phyloP scores from a whole-genome alignment of 2,329 filamentous ascomycete genomes.

The Ophiocordyceps camponoti-rufipedis region DNA sequence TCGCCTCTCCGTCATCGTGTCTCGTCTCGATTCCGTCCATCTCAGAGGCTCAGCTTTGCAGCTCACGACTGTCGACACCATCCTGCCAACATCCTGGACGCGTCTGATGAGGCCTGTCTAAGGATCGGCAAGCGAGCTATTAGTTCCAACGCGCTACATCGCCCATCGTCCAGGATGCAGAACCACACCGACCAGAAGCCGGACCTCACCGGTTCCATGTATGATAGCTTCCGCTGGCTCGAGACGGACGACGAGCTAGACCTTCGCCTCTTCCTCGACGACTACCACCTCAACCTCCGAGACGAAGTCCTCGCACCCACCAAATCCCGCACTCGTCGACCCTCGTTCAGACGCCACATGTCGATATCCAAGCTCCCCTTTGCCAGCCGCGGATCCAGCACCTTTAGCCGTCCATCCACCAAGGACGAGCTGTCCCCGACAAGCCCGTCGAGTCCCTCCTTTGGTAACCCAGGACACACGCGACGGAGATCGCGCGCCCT shows the following conservation, averaged over 20 bases:
- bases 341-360: slow-evolving; percentile 51
- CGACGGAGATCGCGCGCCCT: slow-evolving; percentile 36
- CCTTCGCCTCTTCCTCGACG: slow-evolving; percentile 45
- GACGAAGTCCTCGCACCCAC: slow-evolving; percentile 24
- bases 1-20: not conserved
- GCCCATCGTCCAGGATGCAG: slow-evolving; percentile 8
- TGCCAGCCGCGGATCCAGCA: slow-evolving; percentile 29
- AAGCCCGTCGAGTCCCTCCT: slow-evolving; percentile 6
- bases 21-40: not conserved
- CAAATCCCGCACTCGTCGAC: slow-evolving; percentile 23
- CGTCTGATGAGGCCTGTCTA: slow-evolving; percentile 10
- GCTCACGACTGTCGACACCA: slow-evolving; percentile 5
- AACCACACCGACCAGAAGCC: slow-evolving; percentile 6
- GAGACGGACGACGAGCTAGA: slow-evolving; percentile 58
- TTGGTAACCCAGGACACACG: slow-evolving; percentile 15
- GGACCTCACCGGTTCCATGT: slow-evolving; percentile 22
- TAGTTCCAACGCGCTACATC: not conserved
- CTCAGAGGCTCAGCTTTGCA: not conserved
- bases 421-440: slow-evolving; percentile 18
- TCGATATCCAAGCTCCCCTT: slow-evolving; percentile 53
- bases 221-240: slow-evolving; percentile 55
- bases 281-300: slow-evolving; percentile 48
- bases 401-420: slow-evolving; percentile 26
- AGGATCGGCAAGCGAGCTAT: slow-evolving; percentile 8
- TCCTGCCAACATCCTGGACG: slow-evolving; percentile 18